Evolutionary conservation across 2,329 filamentous ascomycete genomes (phyloP).

Genomic region (Leptographium wingfieldii): DNA sequence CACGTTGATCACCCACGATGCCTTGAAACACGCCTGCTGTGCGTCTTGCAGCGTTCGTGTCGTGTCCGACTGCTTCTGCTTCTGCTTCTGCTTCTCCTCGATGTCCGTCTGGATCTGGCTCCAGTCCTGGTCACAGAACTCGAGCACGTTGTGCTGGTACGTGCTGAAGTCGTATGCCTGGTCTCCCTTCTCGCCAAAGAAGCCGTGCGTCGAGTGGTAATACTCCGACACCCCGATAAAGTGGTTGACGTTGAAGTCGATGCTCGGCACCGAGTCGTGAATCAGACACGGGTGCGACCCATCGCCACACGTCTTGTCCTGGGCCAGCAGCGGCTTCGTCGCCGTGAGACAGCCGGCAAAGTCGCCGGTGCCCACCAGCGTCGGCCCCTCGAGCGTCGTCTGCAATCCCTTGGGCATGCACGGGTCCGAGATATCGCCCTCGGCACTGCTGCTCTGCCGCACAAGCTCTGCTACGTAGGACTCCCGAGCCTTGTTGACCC

Average conservation of each 20-base stretch:
- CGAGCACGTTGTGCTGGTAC: constrained; percentile 72
- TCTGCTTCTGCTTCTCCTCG: constrained; percentile 40
- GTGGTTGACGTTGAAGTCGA: constrained; percentile 95
- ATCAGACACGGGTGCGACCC: constrained; percentile 74
- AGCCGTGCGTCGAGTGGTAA: constrained; percentile 95
- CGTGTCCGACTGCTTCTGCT: constrained; percentile 40
- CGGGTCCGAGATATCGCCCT: constrained; percentile 70
- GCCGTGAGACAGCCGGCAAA: constrained; percentile 75
- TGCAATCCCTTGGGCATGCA: constrained; percentile 72
- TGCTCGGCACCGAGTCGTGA: constrained; percentile 85
- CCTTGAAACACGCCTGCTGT: constrained; percentile 90
- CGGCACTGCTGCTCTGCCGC: constrained; percentile 41
- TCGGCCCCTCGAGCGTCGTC: constrained; percentile 57
- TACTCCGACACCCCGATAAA: constrained; percentile 97
- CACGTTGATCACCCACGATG: constrained; percentile 94
- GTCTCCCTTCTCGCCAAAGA: constrained; percentile 69
- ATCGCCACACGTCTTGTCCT: constrained; percentile 61
- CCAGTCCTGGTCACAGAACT: constrained; percentile 83
- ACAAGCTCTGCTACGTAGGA: constrained; percentile 72
- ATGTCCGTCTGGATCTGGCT: constrained; percentile 53
- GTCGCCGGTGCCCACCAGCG: constrained; percentile 68
- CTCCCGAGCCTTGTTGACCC: constrained; percentile 83
- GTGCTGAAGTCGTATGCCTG: constrained; percentile 81
- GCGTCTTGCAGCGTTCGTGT: constrained; percentile 62
- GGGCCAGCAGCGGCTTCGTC: constrained; percentile 78